A percentile compares a stretch with the other conserved stretches of the same genome.
phyloP scores from a whole-genome alignment of 306 rosid species.

The Dryas octopetala region DNA sequence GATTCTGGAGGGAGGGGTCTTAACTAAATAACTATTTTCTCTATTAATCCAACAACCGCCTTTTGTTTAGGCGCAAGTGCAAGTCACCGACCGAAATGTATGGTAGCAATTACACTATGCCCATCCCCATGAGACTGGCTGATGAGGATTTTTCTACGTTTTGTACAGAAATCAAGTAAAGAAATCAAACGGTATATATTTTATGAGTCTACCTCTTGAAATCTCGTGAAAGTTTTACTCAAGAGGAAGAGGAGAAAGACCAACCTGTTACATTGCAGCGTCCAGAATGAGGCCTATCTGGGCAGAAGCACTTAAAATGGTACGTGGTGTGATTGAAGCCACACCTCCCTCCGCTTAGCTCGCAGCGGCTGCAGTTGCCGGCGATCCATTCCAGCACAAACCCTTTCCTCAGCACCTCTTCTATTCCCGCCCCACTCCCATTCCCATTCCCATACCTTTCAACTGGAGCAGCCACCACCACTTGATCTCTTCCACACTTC shows the following conservation, averaged over 20 bases:
- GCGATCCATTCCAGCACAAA: slow-evolving; percentile 50
- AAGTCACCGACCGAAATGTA: neutral
- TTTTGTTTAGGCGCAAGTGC: neutral
- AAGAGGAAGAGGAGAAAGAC: slow-evolving; percentile 1
- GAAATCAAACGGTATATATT: too few relatives aligned
- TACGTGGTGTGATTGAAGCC: slow-evolving; percentile 17
- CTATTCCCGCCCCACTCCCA: neutral
- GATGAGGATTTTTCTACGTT: neutral
- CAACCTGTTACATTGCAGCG: slow-evolving; percentile 42
- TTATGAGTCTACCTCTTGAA: too few relatives aligned
- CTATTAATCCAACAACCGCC: neutral
- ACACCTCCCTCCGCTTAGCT: slow-evolving; percentile 39
- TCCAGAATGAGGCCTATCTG: slow-evolving; percentile 49
- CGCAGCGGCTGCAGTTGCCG: slow-evolving; percentile 31
- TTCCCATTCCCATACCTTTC: neutral
- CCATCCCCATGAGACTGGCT: neutral
- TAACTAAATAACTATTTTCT: neutral
- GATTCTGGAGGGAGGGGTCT: neutral
- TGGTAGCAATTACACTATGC: neutral
- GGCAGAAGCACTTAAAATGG: slow-evolving; percentile 48
- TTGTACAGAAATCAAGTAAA: too few relatives aligned
- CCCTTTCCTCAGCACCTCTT: slow-evolving; percentile 45
- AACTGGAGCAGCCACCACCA: slow-evolving; percentile 4
- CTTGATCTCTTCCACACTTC: slow-evolving; percentile 19
- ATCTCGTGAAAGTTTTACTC: too few relatives aligned